These are phyloP conservation scores for Vanrija pseudolonga DNA, from an alignment of 1,284 basidiomycete species.

Conservation along the genomic window DNA sequence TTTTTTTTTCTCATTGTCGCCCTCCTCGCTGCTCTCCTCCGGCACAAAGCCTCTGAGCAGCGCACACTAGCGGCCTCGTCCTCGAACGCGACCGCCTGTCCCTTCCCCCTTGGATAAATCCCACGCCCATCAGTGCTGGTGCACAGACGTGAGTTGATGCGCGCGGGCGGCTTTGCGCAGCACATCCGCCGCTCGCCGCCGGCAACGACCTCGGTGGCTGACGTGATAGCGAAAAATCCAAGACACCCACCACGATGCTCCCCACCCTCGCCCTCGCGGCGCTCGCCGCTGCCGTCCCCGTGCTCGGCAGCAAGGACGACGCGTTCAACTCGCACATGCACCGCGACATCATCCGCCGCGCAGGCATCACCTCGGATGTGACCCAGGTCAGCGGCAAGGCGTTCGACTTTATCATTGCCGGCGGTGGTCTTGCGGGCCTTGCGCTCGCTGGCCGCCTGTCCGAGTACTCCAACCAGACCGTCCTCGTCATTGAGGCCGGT, in stretches of 20 bases:
- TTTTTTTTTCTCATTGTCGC: no score
- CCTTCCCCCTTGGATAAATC: no score
- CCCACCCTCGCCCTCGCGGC: conserved; percentile 7
- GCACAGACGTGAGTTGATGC: no score
- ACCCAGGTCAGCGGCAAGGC: conserved; percentile 24
- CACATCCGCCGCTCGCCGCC: no score
- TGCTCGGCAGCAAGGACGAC: not conserved
- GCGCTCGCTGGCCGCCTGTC: conserved; percentile 67
- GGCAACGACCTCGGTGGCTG: no score
- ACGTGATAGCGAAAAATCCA: no score
- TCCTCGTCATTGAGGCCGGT: conserved; percentile 70
- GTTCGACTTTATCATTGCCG: conserved; percentile 49
- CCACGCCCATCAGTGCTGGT: no score
- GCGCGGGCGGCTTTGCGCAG: no score
- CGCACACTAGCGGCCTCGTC: no score
- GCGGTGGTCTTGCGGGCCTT: conserved; percentile 68
- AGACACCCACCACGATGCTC: not conserved
- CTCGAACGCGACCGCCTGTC: no score
- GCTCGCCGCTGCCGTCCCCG: not conserved
- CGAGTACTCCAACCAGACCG: conserved; percentile 63
- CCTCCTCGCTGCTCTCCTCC: no score
- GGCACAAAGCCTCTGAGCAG: no score
- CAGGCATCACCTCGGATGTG: conserved; percentile 30
- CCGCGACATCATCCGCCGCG: conserved; percentile 22
- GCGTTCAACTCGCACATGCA: conserved; percentile 32